Evolutionary conservation across 179 eudicot genomes (phyloP).

Genomic region (Actinidia chinensis): DNA sequence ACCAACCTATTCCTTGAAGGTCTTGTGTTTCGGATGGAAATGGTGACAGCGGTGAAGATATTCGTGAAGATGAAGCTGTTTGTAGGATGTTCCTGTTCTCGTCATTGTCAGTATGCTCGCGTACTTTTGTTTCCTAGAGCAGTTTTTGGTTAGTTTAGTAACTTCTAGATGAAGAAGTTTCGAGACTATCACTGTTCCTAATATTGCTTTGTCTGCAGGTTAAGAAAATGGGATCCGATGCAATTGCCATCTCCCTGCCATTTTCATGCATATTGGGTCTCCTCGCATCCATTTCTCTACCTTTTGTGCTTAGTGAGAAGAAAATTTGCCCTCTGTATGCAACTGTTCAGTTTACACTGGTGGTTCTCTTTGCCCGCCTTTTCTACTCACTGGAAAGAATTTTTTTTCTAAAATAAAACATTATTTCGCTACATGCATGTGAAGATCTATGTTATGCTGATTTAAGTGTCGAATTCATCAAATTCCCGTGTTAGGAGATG

Average conservation of each 20-base stretch:
- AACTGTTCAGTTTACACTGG: slow-evolving; percentile 60
- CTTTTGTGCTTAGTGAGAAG: slow-evolving; percentile 51
- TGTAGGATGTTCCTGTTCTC: slow-evolving; percentile 90
- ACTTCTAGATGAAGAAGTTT: not conserved
- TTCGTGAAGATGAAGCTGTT: slow-evolving; percentile 94
- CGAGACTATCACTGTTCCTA: not conserved
- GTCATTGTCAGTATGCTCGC: slow-evolving; percentile 86
- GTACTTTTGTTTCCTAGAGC: slow-evolving; percentile 95
- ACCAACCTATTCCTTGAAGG: slow-evolving; percentile 36
- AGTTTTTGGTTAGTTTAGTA: slow-evolving; percentile 58
- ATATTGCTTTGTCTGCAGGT: slow-evolving; percentile 44
- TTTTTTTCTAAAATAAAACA: not conserved
- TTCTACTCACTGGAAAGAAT: slow-evolving; percentile 65
- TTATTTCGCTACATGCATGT: not conserved
- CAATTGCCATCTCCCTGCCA: slow-evolving; percentile 89
- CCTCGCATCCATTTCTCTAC: slow-evolving; percentile 57
- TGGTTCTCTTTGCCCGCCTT: slow-evolving; percentile 75
- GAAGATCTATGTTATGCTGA: slow-evolving; percentile 66
- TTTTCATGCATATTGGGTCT: slow-evolving; percentile 90
- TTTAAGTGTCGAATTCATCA: slow-evolving; percentile 59
- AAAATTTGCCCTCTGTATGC: slow-evolving; percentile 87
- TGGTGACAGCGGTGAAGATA: slow-evolving; percentile 63
- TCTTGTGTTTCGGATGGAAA: slow-evolving; percentile 50
- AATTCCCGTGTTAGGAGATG: not conserved
- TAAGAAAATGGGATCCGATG: slow-evolving; percentile 71